Conservation (phyloP, 2,329 filamentous ascomycete species). For the Hypoxylon sp. region DNA sequence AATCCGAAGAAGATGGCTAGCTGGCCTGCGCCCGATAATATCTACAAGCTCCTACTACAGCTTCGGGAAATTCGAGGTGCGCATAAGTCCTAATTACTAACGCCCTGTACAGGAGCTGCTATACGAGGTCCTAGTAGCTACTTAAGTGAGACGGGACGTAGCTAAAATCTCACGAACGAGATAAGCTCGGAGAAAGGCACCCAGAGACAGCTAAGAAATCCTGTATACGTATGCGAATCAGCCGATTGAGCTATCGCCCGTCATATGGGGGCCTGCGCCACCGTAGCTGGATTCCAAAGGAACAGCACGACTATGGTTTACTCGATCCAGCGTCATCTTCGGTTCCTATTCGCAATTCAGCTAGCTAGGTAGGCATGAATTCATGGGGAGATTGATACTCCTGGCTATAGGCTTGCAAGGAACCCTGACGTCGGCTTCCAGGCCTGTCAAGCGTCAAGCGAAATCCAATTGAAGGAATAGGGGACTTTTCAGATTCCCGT, state of each 20-base stretch:
- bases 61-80: neutral
- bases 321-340: conserved; percentile 7
- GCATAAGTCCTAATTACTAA: neutral
- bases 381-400: neutral
- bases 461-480: conserved; percentile 13
- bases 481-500: conserved; percentile 4
- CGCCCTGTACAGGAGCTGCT: neutral
- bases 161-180: conserved; percentile 19
- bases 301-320: neutral
- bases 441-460: neutral
- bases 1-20: neutral
- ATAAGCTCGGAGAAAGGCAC: conserved; percentile 5
- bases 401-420: conserved; percentile 5
- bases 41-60: conserved; percentile 9
- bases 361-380: conserved; percentile 1
- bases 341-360: neutral
- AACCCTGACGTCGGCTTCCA: neutral
- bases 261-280: conserved; percentile 1
- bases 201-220: neutral
- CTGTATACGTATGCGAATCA: conserved; percentile 11
- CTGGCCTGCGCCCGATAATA: neutral
- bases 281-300: conserved; percentile 4
- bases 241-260: neutral
- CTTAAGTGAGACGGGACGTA: neutral
- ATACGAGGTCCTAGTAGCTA: conserved; percentile 6